A percentile compares a stretch with the other conserved stretches of the same genome.
These are phyloP conservation scores for Herpetospermum pedunculosum DNA, from an alignment of 306 rosid species.

Conservation along the genomic window DNA sequence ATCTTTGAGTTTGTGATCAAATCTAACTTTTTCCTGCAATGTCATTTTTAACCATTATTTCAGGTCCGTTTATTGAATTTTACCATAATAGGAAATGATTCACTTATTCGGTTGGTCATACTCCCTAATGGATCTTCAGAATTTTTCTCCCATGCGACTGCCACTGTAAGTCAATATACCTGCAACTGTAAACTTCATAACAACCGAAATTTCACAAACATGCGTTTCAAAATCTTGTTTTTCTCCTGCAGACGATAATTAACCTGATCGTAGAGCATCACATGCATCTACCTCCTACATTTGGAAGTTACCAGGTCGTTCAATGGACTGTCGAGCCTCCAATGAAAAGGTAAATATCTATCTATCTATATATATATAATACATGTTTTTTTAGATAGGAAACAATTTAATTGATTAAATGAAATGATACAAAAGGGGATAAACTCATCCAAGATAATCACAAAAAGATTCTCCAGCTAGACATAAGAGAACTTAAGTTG, in stretches of 20 bases:
- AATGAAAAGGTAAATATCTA: constrained; percentile 41
- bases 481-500: no score
- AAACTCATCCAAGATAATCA: no score
- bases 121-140: constrained; percentile 39
- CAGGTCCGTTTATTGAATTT: constrained; percentile 58
- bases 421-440: no score
- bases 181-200: constrained; percentile 3
- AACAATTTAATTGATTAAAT: no score
- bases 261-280: constrained; percentile 48
- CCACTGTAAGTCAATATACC: constrained; percentile 35
- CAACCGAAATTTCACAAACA: constrained; percentile 6
- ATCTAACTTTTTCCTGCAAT: background rate
- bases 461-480: no score
- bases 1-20: background rate
- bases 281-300: constrained; percentile 57
- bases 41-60: constrained; percentile 6
- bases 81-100: constrained; percentile 41
- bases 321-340: constrained; percentile 53
- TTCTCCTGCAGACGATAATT: constrained; percentile 47
- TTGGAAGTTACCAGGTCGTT: constrained; percentile 55
- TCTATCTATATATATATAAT: no score
- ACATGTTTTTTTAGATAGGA: no score
- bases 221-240: constrained; percentile 16
- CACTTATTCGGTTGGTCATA: constrained; percentile 57
- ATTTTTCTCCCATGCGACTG: constrained; percentile 55